These are phyloP conservation scores for Pseudopyricularia cyperi DNA, from an alignment of 2,329 filamentous ascomycete species.

Conservation along the genomic window DNA sequence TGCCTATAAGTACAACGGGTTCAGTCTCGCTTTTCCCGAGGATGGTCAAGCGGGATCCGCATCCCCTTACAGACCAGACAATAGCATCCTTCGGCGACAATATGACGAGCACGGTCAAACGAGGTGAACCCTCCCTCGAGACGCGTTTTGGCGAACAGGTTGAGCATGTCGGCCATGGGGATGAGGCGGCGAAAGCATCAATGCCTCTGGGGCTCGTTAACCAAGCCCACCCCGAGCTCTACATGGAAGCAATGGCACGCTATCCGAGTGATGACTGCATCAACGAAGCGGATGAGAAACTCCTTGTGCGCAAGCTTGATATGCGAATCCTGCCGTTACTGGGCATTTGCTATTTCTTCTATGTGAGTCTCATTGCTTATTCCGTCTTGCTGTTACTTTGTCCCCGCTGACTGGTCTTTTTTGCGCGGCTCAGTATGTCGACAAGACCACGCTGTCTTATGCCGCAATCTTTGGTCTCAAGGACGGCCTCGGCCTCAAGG, in stretches of 20 bases:
- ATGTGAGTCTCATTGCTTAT: conserved; percentile 12
- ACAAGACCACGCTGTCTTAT: conserved; percentile 44
- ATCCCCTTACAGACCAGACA: neutral
- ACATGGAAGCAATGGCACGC: conserved; percentile 19
- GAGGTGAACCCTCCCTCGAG: neutral
- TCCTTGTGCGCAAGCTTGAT: conserved; percentile 22
- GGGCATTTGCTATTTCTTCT: conserved; percentile 27
- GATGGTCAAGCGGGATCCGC: neutral
- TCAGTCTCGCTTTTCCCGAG: neutral
- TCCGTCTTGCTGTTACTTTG: neutral
- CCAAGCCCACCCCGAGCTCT: conserved; percentile 15
- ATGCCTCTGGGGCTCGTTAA: conserved; percentile 5
- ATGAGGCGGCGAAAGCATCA: neutral
- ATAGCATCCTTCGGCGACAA: neutral
- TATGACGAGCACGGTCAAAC: neutral
- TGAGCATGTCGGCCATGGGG: neutral
- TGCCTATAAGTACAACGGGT: neutral
- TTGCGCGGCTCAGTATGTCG: conserved; percentile 9
- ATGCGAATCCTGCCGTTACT: conserved; percentile 22
- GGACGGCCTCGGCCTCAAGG: conserved; percentile 42
- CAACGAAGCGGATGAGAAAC: conserved; percentile 18
- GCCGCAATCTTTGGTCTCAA: conserved; percentile 53
- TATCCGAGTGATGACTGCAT: conserved; percentile 24
- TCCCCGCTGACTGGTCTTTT: neutral
- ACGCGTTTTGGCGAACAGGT: neutral